Conservation (phyloP, 768 basidiomycete species). For the Cystofilobasidium macerans region DNA sequence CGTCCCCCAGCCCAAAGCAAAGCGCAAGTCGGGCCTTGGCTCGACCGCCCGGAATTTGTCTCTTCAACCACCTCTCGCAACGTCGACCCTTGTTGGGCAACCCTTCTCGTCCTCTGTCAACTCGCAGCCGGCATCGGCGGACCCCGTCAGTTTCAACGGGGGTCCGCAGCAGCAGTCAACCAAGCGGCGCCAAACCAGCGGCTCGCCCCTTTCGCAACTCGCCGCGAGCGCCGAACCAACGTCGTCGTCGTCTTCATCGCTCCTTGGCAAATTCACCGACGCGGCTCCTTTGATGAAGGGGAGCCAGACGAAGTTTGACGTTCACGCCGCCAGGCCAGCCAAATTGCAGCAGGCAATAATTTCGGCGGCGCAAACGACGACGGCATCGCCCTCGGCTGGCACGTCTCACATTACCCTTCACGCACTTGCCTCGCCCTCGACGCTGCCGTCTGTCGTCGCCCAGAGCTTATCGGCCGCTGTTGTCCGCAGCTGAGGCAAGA, state of each 20-base stretch:
- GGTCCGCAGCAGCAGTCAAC: neutral
- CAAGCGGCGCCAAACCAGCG: neutral
- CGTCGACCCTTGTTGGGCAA: no score
- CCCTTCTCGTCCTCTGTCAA: neutral
- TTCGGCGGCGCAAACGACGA: no score
- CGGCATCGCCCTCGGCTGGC: neutral
- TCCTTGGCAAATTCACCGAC: no score
- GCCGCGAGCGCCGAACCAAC: neutral
- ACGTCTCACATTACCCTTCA: neutral
- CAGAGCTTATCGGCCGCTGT: neutral
- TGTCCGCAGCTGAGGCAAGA: neutral
- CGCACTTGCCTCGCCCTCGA: neutral
- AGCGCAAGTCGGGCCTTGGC: neutral
- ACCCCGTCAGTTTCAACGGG: no score
- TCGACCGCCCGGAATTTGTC: neutral
- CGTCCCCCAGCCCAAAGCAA: neutral
- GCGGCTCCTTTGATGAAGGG: no score
- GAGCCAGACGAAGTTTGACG: no score
- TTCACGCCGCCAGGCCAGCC: no score
- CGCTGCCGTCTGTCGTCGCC: neutral
- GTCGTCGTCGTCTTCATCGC: no score
- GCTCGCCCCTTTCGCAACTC: constrained; percentile 4
- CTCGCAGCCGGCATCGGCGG: neutral
- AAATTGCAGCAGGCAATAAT: neutral
- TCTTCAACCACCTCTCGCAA: neutral